A percentile compares a stretch with the other conserved stretches of the same genome.
Evolutionary conservation across 179 eudicot genomes (phyloP).

Genomic region (Sideroxylon spinosum): DNA sequence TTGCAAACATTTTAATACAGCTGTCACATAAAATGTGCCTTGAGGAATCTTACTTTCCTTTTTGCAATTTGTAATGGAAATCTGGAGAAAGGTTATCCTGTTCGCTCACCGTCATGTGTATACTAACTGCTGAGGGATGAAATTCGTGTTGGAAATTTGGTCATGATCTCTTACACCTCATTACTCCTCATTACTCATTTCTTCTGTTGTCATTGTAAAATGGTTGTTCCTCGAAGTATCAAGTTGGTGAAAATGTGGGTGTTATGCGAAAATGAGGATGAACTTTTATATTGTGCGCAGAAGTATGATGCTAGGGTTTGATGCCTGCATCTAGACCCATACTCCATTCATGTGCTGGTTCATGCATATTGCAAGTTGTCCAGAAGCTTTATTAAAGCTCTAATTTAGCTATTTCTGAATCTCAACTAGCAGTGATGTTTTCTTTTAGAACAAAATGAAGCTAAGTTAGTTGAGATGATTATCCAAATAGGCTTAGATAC

Average conservation of each 20-base stretch:
- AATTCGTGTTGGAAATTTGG: not conserved
- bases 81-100: conserved; percentile 3
- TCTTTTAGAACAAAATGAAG: not conserved
- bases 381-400: not conserved
- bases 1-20: not conserved
- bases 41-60: not conserved
- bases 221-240: not conserved
- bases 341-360: not conserved
- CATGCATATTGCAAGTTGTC: not conserved
- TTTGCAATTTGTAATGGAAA: not conserved
- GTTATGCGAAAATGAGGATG: not conserved
- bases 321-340: not conserved
- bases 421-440: not conserved
- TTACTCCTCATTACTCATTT: not conserved
- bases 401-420: not conserved
- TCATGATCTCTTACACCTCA: not conserved
- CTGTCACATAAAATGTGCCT: not conserved
- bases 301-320: not conserved
- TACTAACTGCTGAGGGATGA: not conserved
- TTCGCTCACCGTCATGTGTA: not conserved
- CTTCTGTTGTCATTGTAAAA: not conserved
- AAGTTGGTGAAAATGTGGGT: not conserved
- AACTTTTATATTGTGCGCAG: not conserved
- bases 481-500: not conserved
- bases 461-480: not conserved